These are phyloP conservation scores for Apiospora sp. DNA, from an alignment of 2,329 filamentous ascomycete genomes.

Conservation along the genomic window DNA sequence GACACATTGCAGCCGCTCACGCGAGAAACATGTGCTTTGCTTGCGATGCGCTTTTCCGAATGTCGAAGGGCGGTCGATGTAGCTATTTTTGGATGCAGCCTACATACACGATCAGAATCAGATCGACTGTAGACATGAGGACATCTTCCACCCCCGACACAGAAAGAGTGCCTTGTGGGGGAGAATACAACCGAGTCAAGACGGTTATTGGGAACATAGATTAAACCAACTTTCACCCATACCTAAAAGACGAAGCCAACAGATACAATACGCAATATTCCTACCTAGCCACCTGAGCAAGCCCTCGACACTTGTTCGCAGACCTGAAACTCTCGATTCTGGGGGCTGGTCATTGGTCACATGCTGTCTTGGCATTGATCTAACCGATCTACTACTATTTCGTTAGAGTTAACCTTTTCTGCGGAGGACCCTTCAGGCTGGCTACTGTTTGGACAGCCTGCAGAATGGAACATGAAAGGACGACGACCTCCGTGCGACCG, in stretches of 20 bases:
- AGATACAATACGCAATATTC: background rate
- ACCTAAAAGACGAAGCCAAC: background rate
- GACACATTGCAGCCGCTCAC: conserved; percentile 1
- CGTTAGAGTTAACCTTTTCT: conserved; percentile 11
- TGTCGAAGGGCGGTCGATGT: conserved; percentile 5
- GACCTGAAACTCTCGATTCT: conserved; percentile 17
- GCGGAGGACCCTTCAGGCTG: conserved; percentile 12
- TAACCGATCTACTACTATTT: conserved; percentile 2
- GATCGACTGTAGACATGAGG: background rate
- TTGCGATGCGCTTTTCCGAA: background rate
- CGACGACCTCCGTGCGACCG: background rate
- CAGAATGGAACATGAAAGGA: background rate
- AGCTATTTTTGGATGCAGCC: conserved; percentile 6
- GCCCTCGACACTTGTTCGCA: background rate
- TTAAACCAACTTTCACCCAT: background rate
- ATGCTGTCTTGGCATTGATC: conserved; percentile 7
- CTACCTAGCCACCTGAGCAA: background rate
- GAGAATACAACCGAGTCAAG: conserved; percentile 2
- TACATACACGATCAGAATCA: background rate
- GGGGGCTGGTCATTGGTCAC: conserved; percentile 8
- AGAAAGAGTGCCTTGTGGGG: background rate
- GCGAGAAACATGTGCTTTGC: conserved; percentile 1
- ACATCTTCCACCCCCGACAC: background rate
- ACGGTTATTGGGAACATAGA: background rate
- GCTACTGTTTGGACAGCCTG: background rate